Evolutionary conservation across 23 red algal species (phyloP).

Genomic region (Chondrus crispus): DNA sequence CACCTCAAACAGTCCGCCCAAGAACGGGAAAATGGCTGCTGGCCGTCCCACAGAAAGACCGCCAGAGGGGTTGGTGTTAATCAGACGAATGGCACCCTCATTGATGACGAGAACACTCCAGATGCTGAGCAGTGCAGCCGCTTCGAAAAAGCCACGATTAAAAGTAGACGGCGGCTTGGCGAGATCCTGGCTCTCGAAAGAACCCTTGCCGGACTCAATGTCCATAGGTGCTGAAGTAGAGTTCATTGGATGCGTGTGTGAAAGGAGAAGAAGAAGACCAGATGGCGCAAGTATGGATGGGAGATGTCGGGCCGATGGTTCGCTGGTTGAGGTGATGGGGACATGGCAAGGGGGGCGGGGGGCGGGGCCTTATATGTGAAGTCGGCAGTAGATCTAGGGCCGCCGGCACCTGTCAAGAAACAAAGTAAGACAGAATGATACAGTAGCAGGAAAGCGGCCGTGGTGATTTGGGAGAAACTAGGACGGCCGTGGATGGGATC

Average conservation of each 20-base stretch:
- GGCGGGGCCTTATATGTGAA: too few species aligned
- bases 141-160: not conserved
- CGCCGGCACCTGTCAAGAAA: too few species aligned
- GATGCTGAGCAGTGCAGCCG: slow-evolving; percentile 43
- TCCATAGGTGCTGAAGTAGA: not conserved
- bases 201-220: not conserved
- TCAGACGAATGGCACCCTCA: slow-evolving; percentile 46
- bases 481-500: too few species aligned
- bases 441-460: too few species aligned
- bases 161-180: not conserved
- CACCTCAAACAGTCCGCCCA: slow-evolving; percentile 65
- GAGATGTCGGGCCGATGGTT: too few species aligned
- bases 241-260: not conserved
- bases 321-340: too few species aligned
- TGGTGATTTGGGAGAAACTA: too few species aligned
- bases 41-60: not conserved
- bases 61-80: not conserved
- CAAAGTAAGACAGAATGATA: too few species aligned
- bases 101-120: slow-evolving; percentile 63
- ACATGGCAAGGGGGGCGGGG: too few species aligned
- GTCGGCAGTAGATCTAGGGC: too few species aligned
- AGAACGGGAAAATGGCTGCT: not conserved
- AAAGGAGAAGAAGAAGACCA: too few species aligned
- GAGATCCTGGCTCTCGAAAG: not conserved
- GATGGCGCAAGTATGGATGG: too few species aligned